phyloP scores from a whole-genome alignment of 257 asterid species.

The Solanum lycopersicoides region DNA sequence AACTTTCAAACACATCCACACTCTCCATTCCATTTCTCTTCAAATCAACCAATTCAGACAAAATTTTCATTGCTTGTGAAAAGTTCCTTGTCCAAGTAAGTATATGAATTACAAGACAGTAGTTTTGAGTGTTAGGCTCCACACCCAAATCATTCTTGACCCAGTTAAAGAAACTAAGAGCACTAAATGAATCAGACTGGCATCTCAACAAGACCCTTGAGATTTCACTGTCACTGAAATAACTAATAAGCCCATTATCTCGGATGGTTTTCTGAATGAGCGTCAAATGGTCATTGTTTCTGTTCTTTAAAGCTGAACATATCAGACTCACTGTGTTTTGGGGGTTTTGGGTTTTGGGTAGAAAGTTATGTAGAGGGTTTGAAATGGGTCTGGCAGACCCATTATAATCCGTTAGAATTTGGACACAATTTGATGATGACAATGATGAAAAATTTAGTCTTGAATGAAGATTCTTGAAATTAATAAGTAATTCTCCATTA shows the following conservation, averaged over 20 bases:
- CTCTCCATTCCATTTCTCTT: constrained; percentile 6
- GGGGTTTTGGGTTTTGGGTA: constrained; percentile 59
- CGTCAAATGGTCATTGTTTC: constrained; percentile 16
- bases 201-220: constrained; percentile 70
- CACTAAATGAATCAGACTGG: constrained; percentile 63
- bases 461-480: not conserved
- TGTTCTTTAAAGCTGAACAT: constrained; percentile 42
- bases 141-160: constrained; percentile 37
- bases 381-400: constrained; percentile 8
- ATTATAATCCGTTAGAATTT: constrained; percentile 2
- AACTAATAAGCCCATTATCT: constrained; percentile 35
- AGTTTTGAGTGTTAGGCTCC: constrained; percentile 27
- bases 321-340: constrained; percentile 54
- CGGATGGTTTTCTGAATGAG: constrained; percentile 15
- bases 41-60: constrained; percentile 46
- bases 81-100: constrained; percentile 66
- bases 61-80: constrained; percentile 47
- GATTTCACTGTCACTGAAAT: constrained; percentile 42
- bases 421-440: constrained; percentile 18
- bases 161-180: constrained; percentile 70
- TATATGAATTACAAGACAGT: constrained; percentile 54
- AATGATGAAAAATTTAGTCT: not conserved
- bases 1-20: constrained; percentile 30
- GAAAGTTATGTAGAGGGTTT: constrained; percentile 54
- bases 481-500: not conserved